Evolutionary conservation across 495 filamentous ascomycete species (phyloP).

Genomic region (Penicillium dipodomyicola): DNA sequence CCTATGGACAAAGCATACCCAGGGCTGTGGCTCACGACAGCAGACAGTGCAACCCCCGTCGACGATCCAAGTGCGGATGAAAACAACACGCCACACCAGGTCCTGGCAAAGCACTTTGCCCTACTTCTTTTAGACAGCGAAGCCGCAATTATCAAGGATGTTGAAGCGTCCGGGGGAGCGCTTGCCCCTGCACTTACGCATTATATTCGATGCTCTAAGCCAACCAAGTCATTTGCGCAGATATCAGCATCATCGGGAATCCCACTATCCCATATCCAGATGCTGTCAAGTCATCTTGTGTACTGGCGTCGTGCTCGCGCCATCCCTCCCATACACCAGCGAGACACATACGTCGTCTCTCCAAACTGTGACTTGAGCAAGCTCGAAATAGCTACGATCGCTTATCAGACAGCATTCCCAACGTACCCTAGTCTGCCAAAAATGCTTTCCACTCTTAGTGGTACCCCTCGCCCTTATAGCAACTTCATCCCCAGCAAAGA

Average conservation of each 20-base stretch:
- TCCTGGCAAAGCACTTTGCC: constrained; percentile 79
- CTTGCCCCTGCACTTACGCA: constrained; percentile 70
- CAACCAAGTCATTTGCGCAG: constrained; percentile 81
- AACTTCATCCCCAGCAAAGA: constrained; percentile 82
- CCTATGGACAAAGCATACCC: constrained; percentile 61
- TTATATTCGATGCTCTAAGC: constrained; percentile 79
- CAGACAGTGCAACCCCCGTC: constrained; percentile 64
- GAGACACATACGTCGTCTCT: constrained; percentile 90
- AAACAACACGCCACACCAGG: constrained; percentile 49
- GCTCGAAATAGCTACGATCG: constrained; percentile 65
- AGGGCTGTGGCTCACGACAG: constrained; percentile 83
- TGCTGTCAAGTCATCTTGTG: constrained; percentile 85
- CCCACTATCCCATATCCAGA: constrained; percentile 72
- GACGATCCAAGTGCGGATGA: constrained; percentile 61
- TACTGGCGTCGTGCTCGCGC: constrained; percentile 92
- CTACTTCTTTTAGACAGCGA: constrained; percentile 82
- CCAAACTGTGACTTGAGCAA: constrained; percentile 83
- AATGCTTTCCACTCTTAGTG: constrained; percentile 75
- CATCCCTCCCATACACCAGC: constrained; percentile 83
- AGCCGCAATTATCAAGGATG: constrained; percentile 75
- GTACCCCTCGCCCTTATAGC: constrained; percentile 74
- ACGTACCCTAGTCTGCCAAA: constrained; percentile 76
- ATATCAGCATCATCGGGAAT: constrained; percentile 71
- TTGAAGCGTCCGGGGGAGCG: constrained; percentile 72
- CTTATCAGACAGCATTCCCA: constrained; percentile 74